Percentiles rank a stretch among this genome's conserved stretches.
These are phyloP conservation scores for Penicillium sp. DNA, from an alignment of 2,329 filamentous ascomycete species.

Conservation along the genomic window DNA sequence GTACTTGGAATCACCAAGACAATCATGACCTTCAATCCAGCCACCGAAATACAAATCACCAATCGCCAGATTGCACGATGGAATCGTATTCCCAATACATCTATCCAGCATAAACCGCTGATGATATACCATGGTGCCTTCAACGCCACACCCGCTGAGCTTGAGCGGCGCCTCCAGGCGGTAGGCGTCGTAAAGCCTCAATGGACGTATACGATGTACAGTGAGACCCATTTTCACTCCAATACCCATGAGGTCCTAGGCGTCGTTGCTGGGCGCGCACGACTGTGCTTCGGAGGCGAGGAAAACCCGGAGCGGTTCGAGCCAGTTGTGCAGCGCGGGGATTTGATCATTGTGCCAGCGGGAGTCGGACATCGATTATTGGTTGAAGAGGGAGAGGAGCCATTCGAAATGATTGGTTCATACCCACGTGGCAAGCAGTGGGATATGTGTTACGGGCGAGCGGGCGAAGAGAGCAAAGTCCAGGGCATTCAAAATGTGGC, in stretches of 20 bases:
- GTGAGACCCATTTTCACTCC: constrained; percentile 65
- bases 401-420: constrained; percentile 67
- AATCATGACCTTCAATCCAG: constrained; percentile 42
- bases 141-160: constrained; percentile 47
- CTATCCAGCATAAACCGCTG: constrained; percentile 62
- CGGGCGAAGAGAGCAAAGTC: constrained; percentile 56
- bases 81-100: constrained; percentile 62
- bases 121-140: constrained; percentile 67
- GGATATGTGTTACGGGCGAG: constrained; percentile 71
- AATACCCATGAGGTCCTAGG: constrained; percentile 67
- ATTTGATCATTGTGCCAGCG: constrained; percentile 65
- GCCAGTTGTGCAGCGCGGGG: constrained; percentile 56
- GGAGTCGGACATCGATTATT: constrained; percentile 65
- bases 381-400: constrained; percentile 50
- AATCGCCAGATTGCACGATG: constrained; percentile 61
- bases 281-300: constrained; percentile 67
- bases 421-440: constrained; percentile 61
- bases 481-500: constrained; percentile 49
- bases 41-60: constrained; percentile 57
- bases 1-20: background rate
- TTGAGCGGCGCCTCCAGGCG: constrained; percentile 57
- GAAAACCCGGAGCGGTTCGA: constrained; percentile 60
- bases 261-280: constrained; percentile 59
- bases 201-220: constrained; percentile 71
- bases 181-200: constrained; percentile 60